Evolutionary conservation across 768 basidiomycete species (phyloP).

Genomic region (Leucocoprinus birnbaumii): DNA sequence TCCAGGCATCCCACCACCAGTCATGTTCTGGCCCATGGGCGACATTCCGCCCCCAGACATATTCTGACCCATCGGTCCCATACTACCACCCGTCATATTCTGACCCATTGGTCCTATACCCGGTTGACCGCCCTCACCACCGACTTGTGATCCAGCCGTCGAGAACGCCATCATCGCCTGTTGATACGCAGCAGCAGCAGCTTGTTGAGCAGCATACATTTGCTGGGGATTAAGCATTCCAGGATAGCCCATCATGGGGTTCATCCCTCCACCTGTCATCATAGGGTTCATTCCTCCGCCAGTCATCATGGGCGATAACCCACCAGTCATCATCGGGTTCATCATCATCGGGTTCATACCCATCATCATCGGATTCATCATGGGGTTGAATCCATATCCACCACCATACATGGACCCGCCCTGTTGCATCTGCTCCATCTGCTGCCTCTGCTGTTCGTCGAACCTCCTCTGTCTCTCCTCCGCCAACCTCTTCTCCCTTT

Average conservation of each 20-base stretch:
- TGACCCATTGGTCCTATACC: background rate
- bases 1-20: constrained; percentile 36
- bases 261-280: constrained; percentile 40
- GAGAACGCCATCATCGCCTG: constrained; percentile 87
- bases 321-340: constrained; percentile 47
- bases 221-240: constrained; percentile 78
- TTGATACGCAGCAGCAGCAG: constrained; percentile 84
- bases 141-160: constrained; percentile 66
- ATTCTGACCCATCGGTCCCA: constrained; percentile 42
- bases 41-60: constrained; percentile 46
- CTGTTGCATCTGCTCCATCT: constrained; percentile 87
- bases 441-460: constrained; percentile 86
- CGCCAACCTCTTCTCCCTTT: constrained; percentile 87
- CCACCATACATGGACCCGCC: constrained; percentile 71
- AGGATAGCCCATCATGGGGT: constrained; percentile 52
- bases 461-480: constrained; percentile 93
- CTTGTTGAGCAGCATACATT: constrained; percentile 77
- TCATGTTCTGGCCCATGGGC: constrained; percentile 53
- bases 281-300: constrained; percentile 39
- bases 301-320: constrained; percentile 54
- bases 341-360: constrained; percentile 49
- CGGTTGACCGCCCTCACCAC: constrained; percentile 46
- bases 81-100: constrained; percentile 25
- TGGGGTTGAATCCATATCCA: constrained; percentile 57
- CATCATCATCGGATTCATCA: constrained; percentile 80